Conservation (phyloP, 2,329 filamentous ascomycete genomes). For the Acrodontium crateriforme region DNA sequence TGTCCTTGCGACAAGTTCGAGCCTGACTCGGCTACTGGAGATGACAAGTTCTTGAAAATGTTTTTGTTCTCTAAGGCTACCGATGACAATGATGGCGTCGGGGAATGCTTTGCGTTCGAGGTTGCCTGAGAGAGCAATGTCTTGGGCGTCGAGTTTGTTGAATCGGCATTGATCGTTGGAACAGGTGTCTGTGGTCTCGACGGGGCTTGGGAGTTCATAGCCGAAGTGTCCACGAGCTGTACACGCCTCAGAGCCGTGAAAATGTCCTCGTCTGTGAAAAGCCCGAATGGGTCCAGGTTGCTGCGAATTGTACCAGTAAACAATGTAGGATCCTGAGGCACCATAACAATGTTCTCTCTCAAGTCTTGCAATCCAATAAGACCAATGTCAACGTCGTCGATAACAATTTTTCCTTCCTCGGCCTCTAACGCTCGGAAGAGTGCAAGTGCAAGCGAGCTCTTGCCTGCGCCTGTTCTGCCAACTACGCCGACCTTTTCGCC, state of each 20-base stretch:
- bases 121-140: too few species aligned
- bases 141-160: too few species aligned
- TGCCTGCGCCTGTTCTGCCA: slow-evolving; percentile 86
- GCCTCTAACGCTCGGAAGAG: slow-evolving; percentile 90
- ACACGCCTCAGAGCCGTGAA: slow-evolving; percentile 77
- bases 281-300: slow-evolving; percentile 83
- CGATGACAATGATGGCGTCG: slow-evolving; percentile 19
- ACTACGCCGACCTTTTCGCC: slow-evolving; percentile 93
- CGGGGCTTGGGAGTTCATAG: slow-evolving; percentile 34
- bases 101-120: slow-evolving; percentile 15
- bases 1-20: slow-evolving; percentile 93
- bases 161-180: too few species aligned
- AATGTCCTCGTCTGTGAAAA: slow-evolving; percentile 82
- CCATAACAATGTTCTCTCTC: slow-evolving; percentile 88
- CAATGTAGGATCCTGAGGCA: slow-evolving; percentile 89
- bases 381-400: slow-evolving; percentile 84
- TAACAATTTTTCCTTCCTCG: slow-evolving; percentile 73
- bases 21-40: slow-evolving; percentile 75
- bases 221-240: slow-evolving; percentile 57
- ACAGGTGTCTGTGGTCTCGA: slow-evolving; percentile 21
- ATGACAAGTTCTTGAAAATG: slow-evolving; percentile 76
- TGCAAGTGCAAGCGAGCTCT: slow-evolving; percentile 85
- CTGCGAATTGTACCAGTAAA: slow-evolving; percentile 84
- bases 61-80: slow-evolving; percentile 69
- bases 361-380: slow-evolving; percentile 85